Conservation (phyloP, 2,329 filamentous ascomycete species). For the Curvularia spicifera region DNA sequence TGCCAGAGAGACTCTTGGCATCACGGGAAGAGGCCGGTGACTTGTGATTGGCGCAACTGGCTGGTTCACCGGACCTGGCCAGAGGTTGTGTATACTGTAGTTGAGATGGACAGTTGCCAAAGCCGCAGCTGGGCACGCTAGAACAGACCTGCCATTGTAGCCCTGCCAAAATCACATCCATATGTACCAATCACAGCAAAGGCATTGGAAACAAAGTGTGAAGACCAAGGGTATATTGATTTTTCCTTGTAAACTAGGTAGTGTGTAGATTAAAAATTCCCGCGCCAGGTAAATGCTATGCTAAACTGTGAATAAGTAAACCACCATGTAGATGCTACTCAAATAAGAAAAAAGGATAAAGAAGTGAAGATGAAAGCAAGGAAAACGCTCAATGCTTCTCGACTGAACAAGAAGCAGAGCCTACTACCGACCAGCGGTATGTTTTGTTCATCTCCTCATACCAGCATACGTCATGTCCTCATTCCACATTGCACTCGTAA, state of each 20-base stretch:
- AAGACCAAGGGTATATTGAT: background rate
- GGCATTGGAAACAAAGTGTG: background rate
- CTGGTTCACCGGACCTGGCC: background rate
- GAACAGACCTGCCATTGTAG: too few relatives aligned
- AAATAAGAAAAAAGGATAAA: background rate
- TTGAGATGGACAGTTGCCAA: background rate
- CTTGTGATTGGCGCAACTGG: background rate
- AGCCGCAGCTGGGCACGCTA: too few relatives aligned
- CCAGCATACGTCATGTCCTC: slow-evolving; percentile 1
- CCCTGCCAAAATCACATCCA: background rate
- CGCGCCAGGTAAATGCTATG: slow-evolving; percentile 20
- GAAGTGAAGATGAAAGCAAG: background rate
- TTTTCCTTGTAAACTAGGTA: slow-evolving; percentile 7
- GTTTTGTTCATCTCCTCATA: slow-evolving; percentile 2
- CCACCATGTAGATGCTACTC: background rate
- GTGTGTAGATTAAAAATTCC: background rate
- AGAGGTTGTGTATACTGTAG: background rate
- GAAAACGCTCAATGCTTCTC: slow-evolving; percentile 11
- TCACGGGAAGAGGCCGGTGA: background rate
- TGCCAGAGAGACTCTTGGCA: background rate
- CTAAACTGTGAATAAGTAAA: background rate
- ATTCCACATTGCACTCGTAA: background rate
- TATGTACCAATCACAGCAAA: background rate
- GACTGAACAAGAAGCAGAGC: slow-evolving; percentile 3
- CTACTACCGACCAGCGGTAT: slow-evolving; percentile 11